A percentile compares a stretch with the other conserved stretches of the same genome.
These are phyloP conservation scores for Musa troglodytarum DNA, from an alignment of 176 grass and related monocot species.

Conservation along the genomic window DNA sequence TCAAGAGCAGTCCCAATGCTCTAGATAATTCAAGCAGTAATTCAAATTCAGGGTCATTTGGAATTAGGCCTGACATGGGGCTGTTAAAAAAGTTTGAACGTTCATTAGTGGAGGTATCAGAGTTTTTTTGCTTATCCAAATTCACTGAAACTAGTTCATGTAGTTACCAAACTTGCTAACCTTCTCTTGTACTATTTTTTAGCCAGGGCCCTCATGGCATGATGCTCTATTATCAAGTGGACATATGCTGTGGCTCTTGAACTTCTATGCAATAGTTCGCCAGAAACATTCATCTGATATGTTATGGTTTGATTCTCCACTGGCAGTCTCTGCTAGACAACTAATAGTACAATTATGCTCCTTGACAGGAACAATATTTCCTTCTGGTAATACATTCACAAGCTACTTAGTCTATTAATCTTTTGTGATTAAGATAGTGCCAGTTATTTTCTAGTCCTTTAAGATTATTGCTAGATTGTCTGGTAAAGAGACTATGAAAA, in stretches of 20 bases:
- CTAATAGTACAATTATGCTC: slow-evolving; percentile 94
- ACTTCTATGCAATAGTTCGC: slow-evolving; percentile 63
- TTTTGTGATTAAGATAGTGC: background rate
- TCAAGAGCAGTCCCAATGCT: slow-evolving; percentile 24
- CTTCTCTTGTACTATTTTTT: slow-evolving; percentile 42
- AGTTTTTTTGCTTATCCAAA: slow-evolving; percentile 4
- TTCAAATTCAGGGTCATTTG: slow-evolving; percentile 46
- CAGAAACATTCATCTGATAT: slow-evolving; percentile 76
- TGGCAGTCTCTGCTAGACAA: slow-evolving; percentile 66
- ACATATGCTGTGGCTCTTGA: slow-evolving; percentile 68
- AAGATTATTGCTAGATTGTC: background rate
- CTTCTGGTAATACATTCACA: slow-evolving; percentile 49
- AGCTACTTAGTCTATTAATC: background rate
- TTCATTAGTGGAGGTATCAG: slow-evolving; percentile 65
- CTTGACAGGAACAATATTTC: slow-evolving; percentile 82
- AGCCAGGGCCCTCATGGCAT: slow-evolving; percentile 85
- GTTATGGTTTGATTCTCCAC: slow-evolving; percentile 81
- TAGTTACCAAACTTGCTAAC: slow-evolving; percentile 27
- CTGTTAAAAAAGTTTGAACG: slow-evolving; percentile 86
- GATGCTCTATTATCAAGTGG: slow-evolving; percentile 73
- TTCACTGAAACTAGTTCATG: background rate
- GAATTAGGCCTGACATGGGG: slow-evolving; percentile 64
- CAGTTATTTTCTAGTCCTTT: background rate
- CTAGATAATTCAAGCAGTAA: slow-evolving; percentile 39
- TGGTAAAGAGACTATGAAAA: background rate